Evolutionary conservation across 2,329 filamentous ascomycete species (phyloP).

Genomic region (Colletotrichum cordylinicola): DNA sequence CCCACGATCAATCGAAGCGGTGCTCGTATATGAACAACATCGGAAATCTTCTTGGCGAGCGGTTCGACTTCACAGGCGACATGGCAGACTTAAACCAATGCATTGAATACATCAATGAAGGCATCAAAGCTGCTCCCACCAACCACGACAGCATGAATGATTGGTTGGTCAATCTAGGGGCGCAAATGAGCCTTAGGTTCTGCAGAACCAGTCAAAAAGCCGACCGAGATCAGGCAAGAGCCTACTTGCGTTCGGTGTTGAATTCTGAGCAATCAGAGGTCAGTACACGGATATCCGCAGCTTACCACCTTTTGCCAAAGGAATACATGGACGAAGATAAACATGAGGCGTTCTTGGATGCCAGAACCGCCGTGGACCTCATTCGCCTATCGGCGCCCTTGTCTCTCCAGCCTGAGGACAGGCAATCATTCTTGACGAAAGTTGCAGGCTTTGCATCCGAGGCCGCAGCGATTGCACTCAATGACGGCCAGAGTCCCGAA

Average conservation of each 20-base stretch:
- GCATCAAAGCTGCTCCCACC: too few relatives aligned
- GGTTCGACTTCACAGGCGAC: fast-evolving
- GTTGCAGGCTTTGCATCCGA: constrained; percentile 25
- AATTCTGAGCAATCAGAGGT: not conserved
- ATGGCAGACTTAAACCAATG: not conserved
- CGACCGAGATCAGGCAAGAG: not conserved
- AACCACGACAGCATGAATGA: too few relatives aligned
- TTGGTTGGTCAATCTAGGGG: not conserved
- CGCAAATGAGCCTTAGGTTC: not conserved
- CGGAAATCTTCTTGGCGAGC: not conserved
- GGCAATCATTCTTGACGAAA: constrained; percentile 21
- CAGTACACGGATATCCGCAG: not conserved
- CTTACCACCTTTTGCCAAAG: not conserved
- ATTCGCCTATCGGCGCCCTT: not conserved
- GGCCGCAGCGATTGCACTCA: constrained; percentile 27
- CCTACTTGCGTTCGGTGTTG: fast-evolving
- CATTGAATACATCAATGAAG: too few relatives aligned
- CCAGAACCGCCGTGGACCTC: not conserved
- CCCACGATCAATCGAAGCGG: fast-evolving
- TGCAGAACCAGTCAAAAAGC: fast-evolving
- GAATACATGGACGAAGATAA: not conserved
- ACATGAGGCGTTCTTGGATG: not conserved
- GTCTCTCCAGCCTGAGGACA: constrained; percentile 17
- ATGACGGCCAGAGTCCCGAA: not conserved
- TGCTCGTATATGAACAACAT: not conserved